Evolutionary conservation across 176 grass and related monocot genomes (phyloP), one percentile per base, ranked within the genome.

Genomic region (Canna indica): DNA sequence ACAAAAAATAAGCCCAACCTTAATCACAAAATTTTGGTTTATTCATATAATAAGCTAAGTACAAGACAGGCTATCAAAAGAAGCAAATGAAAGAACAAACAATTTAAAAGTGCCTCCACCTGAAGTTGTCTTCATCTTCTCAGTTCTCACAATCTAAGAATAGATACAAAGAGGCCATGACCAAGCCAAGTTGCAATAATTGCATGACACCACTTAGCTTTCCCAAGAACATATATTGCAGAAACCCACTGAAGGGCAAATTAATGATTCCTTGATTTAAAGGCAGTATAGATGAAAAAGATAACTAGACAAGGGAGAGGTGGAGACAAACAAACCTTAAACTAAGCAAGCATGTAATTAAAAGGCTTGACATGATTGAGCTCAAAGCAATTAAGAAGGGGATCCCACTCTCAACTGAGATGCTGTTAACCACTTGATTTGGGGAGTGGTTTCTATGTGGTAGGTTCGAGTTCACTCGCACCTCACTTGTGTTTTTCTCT

Each of bases 261-360:
- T 25, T 12, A n/a, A n/a, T n/a, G 34, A 41, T 38, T 39, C 20
- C 7, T 39, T 39, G 63, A 25, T 41, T 16, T 44, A 11, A 44
- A 44, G 26, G 15, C 14, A 16, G 16, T 16, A 6, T 17, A 0
- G 59, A 32, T 14, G 30, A 14, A 22, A 66, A 39, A n/a, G n/a
- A n/a, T n/a, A n/a, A n/a, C n/a, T 24, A 41, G 34, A 20, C 2
- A 39, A 24, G 6, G 35, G 12, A 41, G 35, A 41, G 35, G 22
- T 15, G 35, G 63, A 66, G 63, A 66, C 33, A 39, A 66, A 66
- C 39, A 39, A 39, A 66, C 20, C 63, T 15, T 66, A 66, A 66
- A 66, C 35, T 66, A 66, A 38, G 63, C 63, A 39, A 24, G 14
- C 22, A 38, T 41, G 63, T 25, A 33, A n/a, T 20, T 24, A n/a